A percentile compares a stretch with the other conserved stretches of the same genome.
Conservation (phyloP, 148 eudicot genomes). For the Persicaria tinctoria region DNA sequence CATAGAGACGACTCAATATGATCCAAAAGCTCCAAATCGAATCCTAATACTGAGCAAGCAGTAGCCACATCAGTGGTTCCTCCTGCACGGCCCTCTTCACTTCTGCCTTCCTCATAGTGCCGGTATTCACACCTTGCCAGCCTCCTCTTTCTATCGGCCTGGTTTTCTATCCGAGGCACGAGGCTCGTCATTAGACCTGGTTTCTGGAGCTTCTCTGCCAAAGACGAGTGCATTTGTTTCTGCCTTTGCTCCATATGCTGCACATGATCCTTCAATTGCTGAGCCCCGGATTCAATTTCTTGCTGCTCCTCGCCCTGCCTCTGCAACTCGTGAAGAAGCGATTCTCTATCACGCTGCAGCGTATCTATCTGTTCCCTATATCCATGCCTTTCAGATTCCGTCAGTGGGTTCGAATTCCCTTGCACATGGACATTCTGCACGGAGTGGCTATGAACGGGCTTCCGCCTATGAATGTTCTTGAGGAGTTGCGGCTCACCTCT, state of each 20-base stretch:
- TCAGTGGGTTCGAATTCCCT: conserved; percentile 42
- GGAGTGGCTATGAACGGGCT: conserved; percentile 92
- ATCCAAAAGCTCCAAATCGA: conserved; percentile 39
- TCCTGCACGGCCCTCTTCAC: conserved; percentile 25
- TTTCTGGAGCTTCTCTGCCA: conserved; percentile 38
- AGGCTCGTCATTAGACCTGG: conserved; percentile 37
- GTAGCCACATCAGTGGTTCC: conserved; percentile 29
- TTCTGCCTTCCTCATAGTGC: conserved; percentile 29
- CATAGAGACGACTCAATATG: conserved; percentile 49
- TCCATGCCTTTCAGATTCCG: conserved; percentile 52
- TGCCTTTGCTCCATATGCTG: conserved; percentile 44
- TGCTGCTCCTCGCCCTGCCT: conserved; percentile 41
- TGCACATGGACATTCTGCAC: conserved; percentile 37
- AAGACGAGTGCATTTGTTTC: conserved; percentile 31
- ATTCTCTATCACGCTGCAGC: conserved; percentile 42
- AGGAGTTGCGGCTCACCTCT: conserved; percentile 75
- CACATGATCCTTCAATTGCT: conserved; percentile 35
- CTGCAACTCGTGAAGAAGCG: conserved; percentile 43
- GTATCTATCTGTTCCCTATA: conserved; percentile 53
- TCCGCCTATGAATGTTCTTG: conserved; percentile 76
- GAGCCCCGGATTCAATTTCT: conserved; percentile 32
- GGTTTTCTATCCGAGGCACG: conserved; percentile 39
- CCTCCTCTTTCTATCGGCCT: conserved; percentile 62
- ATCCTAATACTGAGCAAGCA: conserved; percentile 25
- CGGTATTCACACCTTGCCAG: conserved; percentile 28